phyloP scores from a whole-genome alignment of 306 rosid species.

The Cucurbita argyrosperma region DNA sequence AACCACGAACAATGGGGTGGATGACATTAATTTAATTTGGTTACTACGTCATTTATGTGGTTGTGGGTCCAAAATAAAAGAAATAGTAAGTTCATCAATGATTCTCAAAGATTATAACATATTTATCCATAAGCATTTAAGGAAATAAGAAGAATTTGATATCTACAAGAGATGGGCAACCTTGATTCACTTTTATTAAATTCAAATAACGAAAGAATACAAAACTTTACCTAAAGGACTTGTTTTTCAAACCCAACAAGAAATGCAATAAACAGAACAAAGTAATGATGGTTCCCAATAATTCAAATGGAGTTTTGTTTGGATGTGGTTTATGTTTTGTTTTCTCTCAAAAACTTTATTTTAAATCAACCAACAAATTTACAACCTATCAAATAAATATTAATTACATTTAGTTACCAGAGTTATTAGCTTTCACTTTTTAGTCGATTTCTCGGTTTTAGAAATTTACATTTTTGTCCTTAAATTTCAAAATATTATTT shows the following conservation, averaged over 20 bases:
- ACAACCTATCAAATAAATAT: too few species aligned
- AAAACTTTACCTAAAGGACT: neutral
- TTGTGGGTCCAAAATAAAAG: neutral
- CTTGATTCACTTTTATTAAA: neutral
- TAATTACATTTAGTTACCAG: too few species aligned
- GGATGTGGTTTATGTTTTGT: neutral
- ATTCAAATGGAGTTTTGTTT: neutral
- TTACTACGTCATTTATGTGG: neutral
- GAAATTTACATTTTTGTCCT: too few species aligned
- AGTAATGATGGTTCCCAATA: neutral
- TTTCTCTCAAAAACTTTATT: too few species aligned
- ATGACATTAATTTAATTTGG: neutral
- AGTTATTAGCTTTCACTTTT: too few species aligned
- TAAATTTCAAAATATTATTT: too few species aligned
- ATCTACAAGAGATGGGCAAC: neutral
- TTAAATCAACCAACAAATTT: too few species aligned
- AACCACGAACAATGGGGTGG: too few species aligned
- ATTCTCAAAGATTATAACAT: neutral
- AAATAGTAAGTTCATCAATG: neutral
- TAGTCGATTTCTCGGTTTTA: too few species aligned
- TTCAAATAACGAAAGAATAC: neutral
- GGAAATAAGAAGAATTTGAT: neutral
- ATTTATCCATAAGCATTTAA: neutral
- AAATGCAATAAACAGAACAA: neutral
- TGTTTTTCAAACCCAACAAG: neutral